Evolutionary conservation across 176 grass and related monocot genomes (phyloP), one percentile per base, ranked within the genome.

Genomic region (Phragmites australis): DNA sequence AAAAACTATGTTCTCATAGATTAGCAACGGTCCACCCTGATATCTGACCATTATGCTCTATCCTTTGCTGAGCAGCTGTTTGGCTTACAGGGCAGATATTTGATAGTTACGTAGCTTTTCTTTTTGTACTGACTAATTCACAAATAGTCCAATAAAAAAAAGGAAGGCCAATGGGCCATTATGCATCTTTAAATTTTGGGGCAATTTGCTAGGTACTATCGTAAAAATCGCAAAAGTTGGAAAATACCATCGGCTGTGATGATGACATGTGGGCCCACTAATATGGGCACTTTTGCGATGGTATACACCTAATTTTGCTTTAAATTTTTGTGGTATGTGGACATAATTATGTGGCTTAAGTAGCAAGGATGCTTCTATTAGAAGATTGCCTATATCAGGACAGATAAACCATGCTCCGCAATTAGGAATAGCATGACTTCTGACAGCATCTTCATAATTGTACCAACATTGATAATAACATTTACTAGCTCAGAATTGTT

Each of bases 21-120:
- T 54, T 56, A 65, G 13, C 13, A 34, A 9, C 26, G 29, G 50
- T 32, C 32, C 52, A 53, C 37, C 27, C 13, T 62, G 25, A 23
- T 39, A 52, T 76, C 42, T 44, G 63, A 68, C 52, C 34, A 76
- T 18, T 15, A 52, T 79, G 85, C 1, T 51, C 17, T 62, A 61
- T 75, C 52, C 51, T 50, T 22, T 13, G 18, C 18, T 76, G 18
- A 59, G 53, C 1, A 52, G 12, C 21, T 21, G 31, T 59, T 80
- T 48, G 51, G 31, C 17, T 21, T 44, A 53, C 9, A 50, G 25
- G 51, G 9, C 42, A 59, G 52, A 21, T 12, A 41, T 26, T 63
- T 48, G n/a, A 52, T 6, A 21, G 7, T 39, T 23, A 30, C 10
- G 61, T 47, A 25, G 6, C 9, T 43, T 27, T 16, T 43, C 17